phyloP scores from a whole-genome alignment of 2,329 filamentous ascomycete genomes.

The Beauveria varroae region DNA sequence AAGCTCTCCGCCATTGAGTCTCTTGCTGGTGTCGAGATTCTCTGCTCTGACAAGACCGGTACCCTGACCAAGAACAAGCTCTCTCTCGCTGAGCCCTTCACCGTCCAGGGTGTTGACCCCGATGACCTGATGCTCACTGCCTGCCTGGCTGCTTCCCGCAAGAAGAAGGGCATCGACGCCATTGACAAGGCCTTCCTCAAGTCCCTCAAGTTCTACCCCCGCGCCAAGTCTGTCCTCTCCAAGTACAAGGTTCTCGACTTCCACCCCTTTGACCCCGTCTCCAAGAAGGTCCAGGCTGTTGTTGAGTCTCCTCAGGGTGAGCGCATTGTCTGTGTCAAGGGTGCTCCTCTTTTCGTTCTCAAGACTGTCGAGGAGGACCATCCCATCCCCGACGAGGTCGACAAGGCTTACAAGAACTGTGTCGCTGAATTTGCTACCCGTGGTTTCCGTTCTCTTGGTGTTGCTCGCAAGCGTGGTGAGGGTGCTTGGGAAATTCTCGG shows the following conservation, averaged over 20 bases:
- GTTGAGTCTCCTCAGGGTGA: conserved; percentile 79
- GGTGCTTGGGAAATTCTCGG: conserved; percentile 84
- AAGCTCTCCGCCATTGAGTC: conserved; percentile 90
- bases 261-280: conserved; percentile 84
- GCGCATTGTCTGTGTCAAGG: conserved; percentile 83
- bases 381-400: conserved; percentile 66
- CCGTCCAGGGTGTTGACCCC: conserved; percentile 70
- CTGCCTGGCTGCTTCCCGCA: conserved; percentile 81
- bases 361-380: conserved; percentile 84
- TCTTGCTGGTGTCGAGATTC: conserved; percentile 84
- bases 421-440: conserved; percentile 85
- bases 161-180: conserved; percentile 92
- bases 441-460: conserved; percentile 90
- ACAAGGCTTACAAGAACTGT: conserved; percentile 84
- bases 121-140: conserved; percentile 91
- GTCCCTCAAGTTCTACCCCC: conserved; percentile 72
- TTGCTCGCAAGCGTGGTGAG: conserved; percentile 80
- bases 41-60: conserved; percentile 92
- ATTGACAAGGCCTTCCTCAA: conserved; percentile 95
- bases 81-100: conserved; percentile 77
- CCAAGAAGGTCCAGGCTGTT: conserved; percentile 82
- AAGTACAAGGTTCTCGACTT: conserved; percentile 83
- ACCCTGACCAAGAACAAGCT: conserved; percentile 93
- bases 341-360: conserved; percentile 79
- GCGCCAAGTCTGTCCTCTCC: conserved; percentile 69